Percentiles rank a stretch among this genome's conserved stretches.
These are phyloP conservation scores for Monosporascus sp. DNA, from an alignment of 2,329 filamentous ascomycete species.

Conservation along the genomic window DNA sequence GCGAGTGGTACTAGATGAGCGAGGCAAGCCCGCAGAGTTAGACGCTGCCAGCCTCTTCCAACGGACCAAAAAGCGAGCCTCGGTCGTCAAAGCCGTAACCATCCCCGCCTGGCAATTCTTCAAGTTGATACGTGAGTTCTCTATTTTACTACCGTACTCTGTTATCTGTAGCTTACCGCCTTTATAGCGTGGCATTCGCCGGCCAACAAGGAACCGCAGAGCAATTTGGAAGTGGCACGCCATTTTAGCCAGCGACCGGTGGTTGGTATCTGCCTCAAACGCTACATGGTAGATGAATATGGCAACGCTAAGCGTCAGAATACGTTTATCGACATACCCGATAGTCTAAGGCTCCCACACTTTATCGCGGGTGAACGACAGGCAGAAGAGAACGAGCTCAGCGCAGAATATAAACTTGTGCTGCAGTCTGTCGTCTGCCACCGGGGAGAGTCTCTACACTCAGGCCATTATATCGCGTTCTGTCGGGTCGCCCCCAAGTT, in stretches of 20 bases:
- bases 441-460: conserved; percentile 76
- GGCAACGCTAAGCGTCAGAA: conserved; percentile 67
- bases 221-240: conserved; percentile 76
- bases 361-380: conserved; percentile 79
- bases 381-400: conserved; percentile 59
- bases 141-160: conserved; percentile 1
- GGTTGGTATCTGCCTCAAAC: conserved; percentile 86
- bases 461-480: conserved; percentile 87
- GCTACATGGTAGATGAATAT: conserved; percentile 70
- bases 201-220: conserved; percentile 44
- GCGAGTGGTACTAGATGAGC: conserved; percentile 48
- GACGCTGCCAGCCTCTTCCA: conserved; percentile 37
- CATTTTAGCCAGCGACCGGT: conserved; percentile 84
- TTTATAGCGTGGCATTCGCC: conserved; percentile 74
- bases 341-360: conserved; percentile 73
- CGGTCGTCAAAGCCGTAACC: conserved; percentile 71
- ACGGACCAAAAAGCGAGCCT: conserved; percentile 40
- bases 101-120: conserved; percentile 99
- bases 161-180: conserved; percentile 27
- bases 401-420: conserved; percentile 87
- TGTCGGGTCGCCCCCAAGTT: conserved; percentile 66
- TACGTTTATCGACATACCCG: conserved; percentile 86
- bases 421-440: conserved; percentile 92
- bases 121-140: conserved; percentile 72
- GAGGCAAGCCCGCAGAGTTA: conserved; percentile 37